Evolutionary conservation across 2,329 filamentous ascomycete genomes (phyloP).

Genomic region (Beauveria sp.): DNA sequence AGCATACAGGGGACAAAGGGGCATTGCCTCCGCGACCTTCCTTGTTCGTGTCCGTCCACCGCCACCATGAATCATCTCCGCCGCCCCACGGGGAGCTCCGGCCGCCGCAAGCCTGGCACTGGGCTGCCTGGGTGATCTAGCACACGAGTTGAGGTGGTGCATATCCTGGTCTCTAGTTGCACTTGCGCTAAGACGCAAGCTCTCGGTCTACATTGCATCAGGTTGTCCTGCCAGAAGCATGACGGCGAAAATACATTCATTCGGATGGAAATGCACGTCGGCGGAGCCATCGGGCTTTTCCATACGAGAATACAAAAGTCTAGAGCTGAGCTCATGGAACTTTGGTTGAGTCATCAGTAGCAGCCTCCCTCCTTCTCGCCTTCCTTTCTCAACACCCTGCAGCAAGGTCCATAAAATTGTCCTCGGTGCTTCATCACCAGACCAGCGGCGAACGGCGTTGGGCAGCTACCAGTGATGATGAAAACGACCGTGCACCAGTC

Average conservation of each 20-base stretch:
- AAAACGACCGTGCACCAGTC: no score
- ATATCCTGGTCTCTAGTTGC: background rate
- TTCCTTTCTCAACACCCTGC: background rate
- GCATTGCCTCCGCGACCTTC: background rate
- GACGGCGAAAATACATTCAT: background rate
- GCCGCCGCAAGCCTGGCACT: background rate
- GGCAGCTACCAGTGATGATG: no score
- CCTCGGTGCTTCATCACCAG: background rate
- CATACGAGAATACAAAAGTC: background rate
- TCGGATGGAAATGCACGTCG: background rate
- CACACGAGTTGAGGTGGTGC: background rate
- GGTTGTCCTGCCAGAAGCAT: background rate
- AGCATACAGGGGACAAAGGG: background rate
- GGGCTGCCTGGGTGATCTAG: background rate
- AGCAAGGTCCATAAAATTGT: background rate
- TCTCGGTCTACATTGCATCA: background rate
- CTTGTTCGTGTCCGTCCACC: background rate
- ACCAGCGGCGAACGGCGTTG: background rate
- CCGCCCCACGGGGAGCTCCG: background rate
- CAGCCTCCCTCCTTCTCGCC: background rate
- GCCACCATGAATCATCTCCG: background rate
- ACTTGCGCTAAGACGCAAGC: background rate
- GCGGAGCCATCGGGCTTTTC: background rate
- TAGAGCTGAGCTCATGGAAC: background rate
- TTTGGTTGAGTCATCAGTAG: background rate